Percentiles rank a stretch among this genome's conserved stretches.
Evolutionary conservation across 2,329 filamentous ascomycete genomes (phyloP).

Genomic region (Metarhizium sp.): DNA sequence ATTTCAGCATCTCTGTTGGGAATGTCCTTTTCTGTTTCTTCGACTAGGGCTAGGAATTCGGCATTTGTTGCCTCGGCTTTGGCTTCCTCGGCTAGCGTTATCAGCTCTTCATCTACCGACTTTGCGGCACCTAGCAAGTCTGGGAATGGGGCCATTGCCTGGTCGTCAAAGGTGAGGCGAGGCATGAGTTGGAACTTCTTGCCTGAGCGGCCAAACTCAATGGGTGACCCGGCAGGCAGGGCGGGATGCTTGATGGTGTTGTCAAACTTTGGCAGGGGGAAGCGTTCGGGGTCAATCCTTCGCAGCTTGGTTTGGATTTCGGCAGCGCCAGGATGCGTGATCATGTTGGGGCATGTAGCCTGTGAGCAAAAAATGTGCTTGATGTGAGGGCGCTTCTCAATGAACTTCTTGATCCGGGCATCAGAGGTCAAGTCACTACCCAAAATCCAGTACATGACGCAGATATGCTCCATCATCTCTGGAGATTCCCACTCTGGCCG

Average conservation of each 20-base stretch:
- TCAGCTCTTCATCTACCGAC: conserved; percentile 31
- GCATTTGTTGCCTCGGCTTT: conserved; percentile 29
- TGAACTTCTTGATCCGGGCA: conserved; percentile 57
- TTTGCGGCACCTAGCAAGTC: conserved; percentile 36
- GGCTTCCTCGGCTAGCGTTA: conserved; percentile 42
- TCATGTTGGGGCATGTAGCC: conserved; percentile 66
- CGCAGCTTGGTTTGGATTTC: conserved; percentile 59
- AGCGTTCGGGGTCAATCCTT: conserved; percentile 64
- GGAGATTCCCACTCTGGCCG: conserved; percentile 63
- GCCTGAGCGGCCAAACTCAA: conserved; percentile 34
- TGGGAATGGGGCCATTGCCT: conserved; percentile 33
- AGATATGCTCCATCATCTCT: conserved; percentile 57
- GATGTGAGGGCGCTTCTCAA: conserved; percentile 47
- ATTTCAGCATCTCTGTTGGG: conserved; percentile 72
- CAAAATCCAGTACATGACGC: conserved; percentile 72
- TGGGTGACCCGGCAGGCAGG: conserved; percentile 13
- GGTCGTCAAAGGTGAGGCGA: conserved; percentile 33
- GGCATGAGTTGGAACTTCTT: conserved; percentile 38
- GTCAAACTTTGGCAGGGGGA: conserved; percentile 58
- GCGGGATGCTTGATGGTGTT: conserved; percentile 29
- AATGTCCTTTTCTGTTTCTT: conserved; percentile 51
- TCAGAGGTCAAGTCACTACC: conserved; percentile 58
- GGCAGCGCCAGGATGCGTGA: conserved; percentile 60
- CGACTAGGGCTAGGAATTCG: conserved; percentile 38
- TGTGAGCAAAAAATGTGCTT: conserved; percentile 71